Evolutionary conservation across 768 basidiomycete genomes (phyloP), one percentile per base, ranked within the genome.

Genomic region (Leccinellum luteum): DNA sequence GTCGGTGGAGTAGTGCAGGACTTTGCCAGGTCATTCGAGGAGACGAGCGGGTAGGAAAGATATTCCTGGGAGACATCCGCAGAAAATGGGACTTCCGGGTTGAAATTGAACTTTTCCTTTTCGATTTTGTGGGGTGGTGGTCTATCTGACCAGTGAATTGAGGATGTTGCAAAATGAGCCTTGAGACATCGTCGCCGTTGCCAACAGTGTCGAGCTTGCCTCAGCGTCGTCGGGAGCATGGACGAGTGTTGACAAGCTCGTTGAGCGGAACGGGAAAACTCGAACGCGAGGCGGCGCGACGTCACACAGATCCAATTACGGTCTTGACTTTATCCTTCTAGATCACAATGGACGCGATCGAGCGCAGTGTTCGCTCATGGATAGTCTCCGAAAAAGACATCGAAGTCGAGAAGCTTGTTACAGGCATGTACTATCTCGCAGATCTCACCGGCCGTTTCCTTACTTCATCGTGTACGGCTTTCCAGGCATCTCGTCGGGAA

Each of bases 41-140:
- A 85, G 60, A 94, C 85, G 28, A 81, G 77, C 63, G 72, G 81
- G 77, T 73, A 84, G 63, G 62, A 72, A 58, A 76, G 71, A 50
- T 81, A 75, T 51, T 82, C 78, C 32, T 79, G 76, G 43, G 75
- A 68, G 15, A 79, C 75, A 21, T 64, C 66, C 21, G 77, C 73
- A 35, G 80, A 77, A 67, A 90, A 83, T 34, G 82, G 80, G 55
- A 84, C 74, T 43, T 78, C 76, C 15, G 76, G 69, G 67, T 92
- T 92, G 74, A 89, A 94, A 74, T 93, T 93, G 82, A 87, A 85
- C 73, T 83, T 87, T 68, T 90, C 86, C 48, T 68, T 58, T 54
- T 58, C 45, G 21, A 30, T 9, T 54, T 56, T 65, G 19, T 52
- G 63, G 32, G 49, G 52, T 21, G 54, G 55, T 19, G 27, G 60